phyloP scores from a whole-genome alignment of 2,329 filamentous ascomycete species.

The Venturiaceae sp. region DNA sequence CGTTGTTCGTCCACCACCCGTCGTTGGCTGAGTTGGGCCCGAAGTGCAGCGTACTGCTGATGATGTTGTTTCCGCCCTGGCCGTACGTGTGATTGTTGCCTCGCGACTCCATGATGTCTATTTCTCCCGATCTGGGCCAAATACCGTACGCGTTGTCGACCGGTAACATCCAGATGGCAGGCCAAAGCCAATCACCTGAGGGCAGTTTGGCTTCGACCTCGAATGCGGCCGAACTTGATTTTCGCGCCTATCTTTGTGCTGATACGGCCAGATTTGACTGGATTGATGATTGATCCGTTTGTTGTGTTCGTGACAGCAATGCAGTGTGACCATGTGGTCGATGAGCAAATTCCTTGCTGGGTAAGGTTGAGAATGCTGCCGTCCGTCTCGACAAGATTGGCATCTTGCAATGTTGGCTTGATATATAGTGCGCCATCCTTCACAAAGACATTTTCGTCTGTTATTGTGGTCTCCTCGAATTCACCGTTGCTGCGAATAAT shows the following conservation, averaged over 20 bases:
- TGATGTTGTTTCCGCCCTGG: constrained; percentile 72
- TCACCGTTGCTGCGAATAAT: constrained; percentile 55
- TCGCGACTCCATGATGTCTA: constrained; percentile 71
- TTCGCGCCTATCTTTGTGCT: constrained; percentile 60
- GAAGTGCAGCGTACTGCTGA: constrained; percentile 74
- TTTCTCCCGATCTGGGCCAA: constrained; percentile 75
- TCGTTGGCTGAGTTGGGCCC: constrained; percentile 64
- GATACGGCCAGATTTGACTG: constrained; percentile 68
- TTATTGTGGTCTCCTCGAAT: constrained; percentile 66
- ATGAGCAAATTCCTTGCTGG: constrained; percentile 58
- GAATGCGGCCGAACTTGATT: constrained; percentile 72
- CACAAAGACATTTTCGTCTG: constrained; percentile 65
- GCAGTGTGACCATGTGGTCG: constrained; percentile 49
- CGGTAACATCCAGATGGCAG: constrained; percentile 86
- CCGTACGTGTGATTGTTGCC: constrained; percentile 72
- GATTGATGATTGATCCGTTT: constrained; percentile 67
- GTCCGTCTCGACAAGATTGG: constrained; percentile 54
- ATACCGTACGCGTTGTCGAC: constrained; percentile 60
- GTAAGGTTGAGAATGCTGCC: constrained; percentile 55
- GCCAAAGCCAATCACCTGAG: constrained; percentile 78
- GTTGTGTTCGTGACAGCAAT: constrained; percentile 66
- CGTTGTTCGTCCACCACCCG: constrained; percentile 75
- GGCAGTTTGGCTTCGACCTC: constrained; percentile 72
- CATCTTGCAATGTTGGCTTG: constrained; percentile 68
- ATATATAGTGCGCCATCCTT: constrained; percentile 61